Evolutionary conservation across 805 yeast genomes (phyloP), one percentile per base, ranked within the genome.

Genomic region (Ogataea paradorogensis): DNA sequence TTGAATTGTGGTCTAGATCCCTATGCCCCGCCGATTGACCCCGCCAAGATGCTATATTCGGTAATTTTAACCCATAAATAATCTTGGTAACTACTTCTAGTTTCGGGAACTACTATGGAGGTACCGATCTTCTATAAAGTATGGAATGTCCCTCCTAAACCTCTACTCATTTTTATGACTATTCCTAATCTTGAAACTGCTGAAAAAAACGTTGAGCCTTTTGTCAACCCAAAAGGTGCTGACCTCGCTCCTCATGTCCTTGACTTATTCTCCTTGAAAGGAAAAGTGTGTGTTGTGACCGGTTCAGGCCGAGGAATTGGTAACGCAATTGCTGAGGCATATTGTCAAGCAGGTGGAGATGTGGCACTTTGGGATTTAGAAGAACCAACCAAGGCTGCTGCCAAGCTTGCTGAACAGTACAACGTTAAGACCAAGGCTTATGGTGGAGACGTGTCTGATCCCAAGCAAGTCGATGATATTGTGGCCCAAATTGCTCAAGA

Each of bases 201-300:
- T 23, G 9, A 23, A 23, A 9, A 9, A 11, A 23, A 3, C 11
- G 15, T 10, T 15, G 33, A 18, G 14, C 25, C 25, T 10, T 36
- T 36, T 24, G 34, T 36, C 25, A 36, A 36, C 15, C 40, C 40
- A 16, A 66, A 72, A 33, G 66, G 70, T 6, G 89, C 89, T 35
- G 58, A 64, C 45, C 63, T 78, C 18, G 66, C 81, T 20, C 62
- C 70, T 51, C 78, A 82, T 31, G 68, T 68, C 16, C 47, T 66
- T 13, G 65, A 64, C 16, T 58, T 69, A 28, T 69, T 70, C 49
- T 67, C 73, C 8, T 56, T 68, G 47, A 62, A 61, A 51, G 70
- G 69, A 9, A 67, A 67, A 48, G 70, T 67, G 10, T 67, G 69
- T 8, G 66, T 67, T 11, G 62, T 68, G 29, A 68, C 72, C 3